Percentiles rank a stretch among this genome's conserved stretches.
Conservation (phyloP, 331 rosid genomes). For the Cydonia oblonga region DNA sequence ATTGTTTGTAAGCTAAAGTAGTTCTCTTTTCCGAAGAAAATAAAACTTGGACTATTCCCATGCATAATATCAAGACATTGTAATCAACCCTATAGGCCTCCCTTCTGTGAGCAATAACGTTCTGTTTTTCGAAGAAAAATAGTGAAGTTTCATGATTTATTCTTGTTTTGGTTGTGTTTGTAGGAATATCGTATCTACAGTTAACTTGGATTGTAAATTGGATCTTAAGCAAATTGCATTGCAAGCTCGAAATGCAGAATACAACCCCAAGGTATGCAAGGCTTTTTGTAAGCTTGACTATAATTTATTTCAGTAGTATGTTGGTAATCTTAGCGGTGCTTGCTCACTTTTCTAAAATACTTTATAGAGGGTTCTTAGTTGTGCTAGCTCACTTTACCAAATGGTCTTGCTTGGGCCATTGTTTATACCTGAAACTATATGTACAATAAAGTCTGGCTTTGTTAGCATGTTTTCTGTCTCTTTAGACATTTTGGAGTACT, state of each 20-base stretch:
- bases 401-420: background rate
- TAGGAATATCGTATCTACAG: slow-evolving; percentile 93
- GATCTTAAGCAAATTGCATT: slow-evolving; percentile 89
- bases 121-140: too few species aligned
- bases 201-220: slow-evolving; percentile 87
- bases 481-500: background rate
- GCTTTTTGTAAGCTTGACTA: background rate
- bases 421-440: background rate
- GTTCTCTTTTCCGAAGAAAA: background rate
- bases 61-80: background rate
- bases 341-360: background rate
- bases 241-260: slow-evolving; percentile 94
- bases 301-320: background rate
- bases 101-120: background rate
- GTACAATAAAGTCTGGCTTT: background rate
- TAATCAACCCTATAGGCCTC: background rate
- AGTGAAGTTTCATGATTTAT: background rate
- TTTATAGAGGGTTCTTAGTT: background rate
- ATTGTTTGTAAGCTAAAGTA: background rate
- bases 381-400: background rate
- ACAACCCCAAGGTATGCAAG: slow-evolving; percentile 80
- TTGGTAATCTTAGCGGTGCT: background rate
- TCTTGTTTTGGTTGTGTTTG: slow-evolving; percentile 2
- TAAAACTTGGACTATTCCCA: background rate
- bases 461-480: background rate